phyloP scores from a whole-genome alignment of 495 filamentous ascomycete genomes.

The Diplogelasinospora grovesii region DNA sequence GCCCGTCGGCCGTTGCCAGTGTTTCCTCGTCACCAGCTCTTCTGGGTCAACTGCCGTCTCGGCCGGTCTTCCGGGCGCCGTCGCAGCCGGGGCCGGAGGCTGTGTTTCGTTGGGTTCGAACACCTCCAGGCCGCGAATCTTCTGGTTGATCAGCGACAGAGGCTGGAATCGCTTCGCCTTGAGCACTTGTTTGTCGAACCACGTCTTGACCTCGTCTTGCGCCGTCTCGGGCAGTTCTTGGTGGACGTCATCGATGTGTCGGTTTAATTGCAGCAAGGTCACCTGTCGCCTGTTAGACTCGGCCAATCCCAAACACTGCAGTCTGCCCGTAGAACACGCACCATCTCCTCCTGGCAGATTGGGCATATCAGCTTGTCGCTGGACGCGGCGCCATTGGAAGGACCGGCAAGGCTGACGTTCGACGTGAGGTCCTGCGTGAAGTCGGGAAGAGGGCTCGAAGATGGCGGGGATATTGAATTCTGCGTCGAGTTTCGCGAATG shows the following conservation, averaged over 20 bases:
- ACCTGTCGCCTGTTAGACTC: constrained; percentile 43
- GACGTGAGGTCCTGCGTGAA: constrained; percentile 40
- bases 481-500: constrained; percentile 29
- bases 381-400: constrained; percentile 31
- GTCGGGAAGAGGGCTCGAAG: constrained; percentile 34
- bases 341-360: constrained; percentile 97
- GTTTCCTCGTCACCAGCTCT: constrained; percentile 75
- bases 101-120: constrained; percentile 85
- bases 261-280: constrained; percentile 86
- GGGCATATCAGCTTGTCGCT: constrained; percentile 70
- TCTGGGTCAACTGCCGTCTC: constrained; percentile 66
- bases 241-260: constrained; percentile 91
- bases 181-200: constrained; percentile 94
- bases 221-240: constrained; percentile 87
- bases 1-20: constrained; percentile 75
- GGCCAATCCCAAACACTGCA: not conserved
- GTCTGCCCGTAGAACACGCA: no score
- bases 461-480: constrained; percentile 27
- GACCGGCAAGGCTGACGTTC: constrained; percentile 41
- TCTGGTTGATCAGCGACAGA: constrained; percentile 77
- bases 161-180: constrained; percentile 96
- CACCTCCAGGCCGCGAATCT: constrained; percentile 92
- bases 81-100: constrained; percentile 14
- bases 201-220: constrained; percentile 96
- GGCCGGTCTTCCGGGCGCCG: constrained; percentile 20